Conservation (phyloP, 2,329 filamentous ascomycete species). For the Teratosphaeria epicoccoides region DNA sequence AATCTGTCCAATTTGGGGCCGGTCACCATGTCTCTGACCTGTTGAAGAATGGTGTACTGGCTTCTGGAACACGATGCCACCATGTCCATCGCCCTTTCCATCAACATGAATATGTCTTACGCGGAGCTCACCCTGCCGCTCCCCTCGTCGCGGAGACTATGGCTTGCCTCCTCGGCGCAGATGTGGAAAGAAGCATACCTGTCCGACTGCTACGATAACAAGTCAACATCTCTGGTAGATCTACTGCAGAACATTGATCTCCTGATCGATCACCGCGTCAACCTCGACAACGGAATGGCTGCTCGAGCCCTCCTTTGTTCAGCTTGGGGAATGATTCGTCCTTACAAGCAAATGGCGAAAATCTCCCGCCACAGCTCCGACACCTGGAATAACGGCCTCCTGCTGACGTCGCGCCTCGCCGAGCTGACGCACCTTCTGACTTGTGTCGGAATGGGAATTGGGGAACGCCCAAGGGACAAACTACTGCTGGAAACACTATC, state of each 20-base stretch:
- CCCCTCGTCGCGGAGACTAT: conserved; percentile 47
- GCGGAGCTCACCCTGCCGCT: background rate
- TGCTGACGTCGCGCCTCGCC: background rate
- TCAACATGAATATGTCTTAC: background rate
- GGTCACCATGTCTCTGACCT: background rate
- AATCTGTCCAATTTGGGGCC: background rate
- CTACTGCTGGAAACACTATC: conserved; percentile 41
- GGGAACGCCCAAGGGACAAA: conserved; percentile 4
- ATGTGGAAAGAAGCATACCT: conserved; percentile 52
- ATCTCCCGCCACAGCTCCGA: background rate
- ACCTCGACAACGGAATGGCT: background rate
- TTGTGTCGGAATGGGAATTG: background rate
- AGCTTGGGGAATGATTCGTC: background rate
- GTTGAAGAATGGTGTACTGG: background rate
- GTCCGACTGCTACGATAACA: background rate
- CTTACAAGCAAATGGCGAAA: background rate
- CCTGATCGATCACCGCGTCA: background rate
- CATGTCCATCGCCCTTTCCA: background rate
- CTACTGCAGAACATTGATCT: background rate
- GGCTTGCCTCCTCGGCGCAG: conserved; percentile 50
- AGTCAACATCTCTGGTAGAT: background rate
- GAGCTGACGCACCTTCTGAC: background rate
- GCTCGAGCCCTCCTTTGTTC: background rate
- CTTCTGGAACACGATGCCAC: background rate
- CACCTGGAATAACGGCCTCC: background rate